Evolutionary conservation across 495 filamentous ascomycete species (phyloP), one percentile per base, ranked within the genome.

Genomic region (Geopyxis carbonaria): DNA sequence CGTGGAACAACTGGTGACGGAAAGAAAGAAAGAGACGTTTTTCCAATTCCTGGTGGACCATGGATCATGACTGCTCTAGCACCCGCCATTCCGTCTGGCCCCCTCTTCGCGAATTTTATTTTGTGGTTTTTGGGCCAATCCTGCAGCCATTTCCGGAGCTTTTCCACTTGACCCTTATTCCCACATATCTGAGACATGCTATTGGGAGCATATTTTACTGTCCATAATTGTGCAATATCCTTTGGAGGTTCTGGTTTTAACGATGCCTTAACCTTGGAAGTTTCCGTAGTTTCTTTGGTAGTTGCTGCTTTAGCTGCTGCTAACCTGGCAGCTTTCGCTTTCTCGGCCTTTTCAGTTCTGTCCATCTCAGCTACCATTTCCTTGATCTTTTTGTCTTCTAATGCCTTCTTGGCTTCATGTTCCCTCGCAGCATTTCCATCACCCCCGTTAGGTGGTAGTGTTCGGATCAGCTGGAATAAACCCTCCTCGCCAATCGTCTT

Each of bases 401-500:
- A 70, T 49, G 78, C 78, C 42, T 73, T 74, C 64, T 94, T 93
- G 34, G 80, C 77, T 44, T 76, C 76, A 35, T 72, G 67, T 48
- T 80, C 78, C 45, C 78, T 79, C 6, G 85, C 87, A n/a, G 83
- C 86, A 54, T 84, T 79, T 7, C 84, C 76, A 51, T 73, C 71
- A 7, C 87, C 85, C 22, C 91, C 91, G 51, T 81, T 76, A 0
- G 83, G 77, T 15, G 89, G 86, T 42, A 95, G 65, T 2, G 69
- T 70, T 39, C 73, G 68, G 44, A 99, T 92, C 23, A 99, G 69
- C 34, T 80, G 76, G 47, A 91, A 91, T 2, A 99, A 62, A 11
- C 89, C 89, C 48, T 91, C 73, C 58, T 95, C 89, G 47, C 91
- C 75, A 45, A 99, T 93, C 2, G 84, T 89, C 60, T 84, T 93